Evolutionary conservation across 257 asterid species (phyloP).

Genomic region (Petrea volubilis): DNA sequence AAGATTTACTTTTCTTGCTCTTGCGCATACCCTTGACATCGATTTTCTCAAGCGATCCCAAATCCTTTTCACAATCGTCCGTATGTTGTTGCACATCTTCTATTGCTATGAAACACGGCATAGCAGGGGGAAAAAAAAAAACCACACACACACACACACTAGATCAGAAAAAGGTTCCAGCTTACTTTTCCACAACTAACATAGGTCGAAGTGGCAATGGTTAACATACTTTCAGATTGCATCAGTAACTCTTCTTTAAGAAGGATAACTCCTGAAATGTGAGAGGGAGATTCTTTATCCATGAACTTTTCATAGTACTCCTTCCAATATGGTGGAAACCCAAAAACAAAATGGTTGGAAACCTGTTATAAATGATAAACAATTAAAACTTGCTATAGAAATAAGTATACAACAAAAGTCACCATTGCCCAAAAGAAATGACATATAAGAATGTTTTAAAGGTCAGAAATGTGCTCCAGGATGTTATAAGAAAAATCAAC

Average conservation of each 20-base stretch:
- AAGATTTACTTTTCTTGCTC: slow-evolving; percentile 16
- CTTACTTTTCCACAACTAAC: not conserved
- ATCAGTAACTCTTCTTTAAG: slow-evolving; percentile 9
- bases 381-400: slow-evolving; percentile 12
- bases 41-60: slow-evolving; percentile 11
- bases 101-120: slow-evolving; percentile 16
- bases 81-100: slow-evolving; percentile 19
- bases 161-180: slow-evolving; percentile 2
- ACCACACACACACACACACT: too few relatives aligned
- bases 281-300: slow-evolving; percentile 34
- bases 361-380: slow-evolving; percentile 46
- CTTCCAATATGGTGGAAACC: slow-evolving; percentile 86
- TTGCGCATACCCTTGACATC: not conserved
- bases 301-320: slow-evolving; percentile 37
- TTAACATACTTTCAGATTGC: slow-evolving; percentile 30
- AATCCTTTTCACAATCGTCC: slow-evolving; percentile 20
- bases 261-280: slow-evolving; percentile 13
- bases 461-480: not conserved
- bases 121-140: not conserved
- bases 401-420: slow-evolving; percentile 3
- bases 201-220: not conserved
- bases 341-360: slow-evolving; percentile 53
- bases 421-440: slow-evolving; percentile 13
- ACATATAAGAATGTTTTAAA: slow-evolving; percentile 6
- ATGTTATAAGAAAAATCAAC: not conserved